phyloP scores from a whole-genome alignment of 2,329 filamentous ascomycete species.

The Fusarium sambucinum region DNA sequence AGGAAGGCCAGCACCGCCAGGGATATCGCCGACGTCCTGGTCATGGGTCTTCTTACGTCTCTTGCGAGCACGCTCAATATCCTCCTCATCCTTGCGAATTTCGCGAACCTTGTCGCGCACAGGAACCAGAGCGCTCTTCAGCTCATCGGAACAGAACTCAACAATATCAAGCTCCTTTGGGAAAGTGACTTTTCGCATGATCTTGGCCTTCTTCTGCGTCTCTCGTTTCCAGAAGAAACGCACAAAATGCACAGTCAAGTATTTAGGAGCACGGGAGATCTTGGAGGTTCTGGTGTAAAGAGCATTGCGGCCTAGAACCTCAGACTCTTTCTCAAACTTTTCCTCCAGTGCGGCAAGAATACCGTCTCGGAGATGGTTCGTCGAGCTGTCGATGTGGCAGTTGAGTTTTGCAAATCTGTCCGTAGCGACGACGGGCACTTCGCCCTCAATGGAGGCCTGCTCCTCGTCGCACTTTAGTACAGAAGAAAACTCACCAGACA shows the following conservation, averaged over 20 bases:
- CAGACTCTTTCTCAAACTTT: slow-evolving; percentile 90
- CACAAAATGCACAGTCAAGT: slow-evolving; percentile 96
- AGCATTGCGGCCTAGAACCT: slow-evolving; percentile 80
- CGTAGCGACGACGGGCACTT: slow-evolving; percentile 73
- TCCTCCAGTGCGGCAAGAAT: slow-evolving; percentile 85
- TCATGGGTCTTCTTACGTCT: slow-evolving; percentile 79
- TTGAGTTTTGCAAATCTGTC: slow-evolving; percentile 93
- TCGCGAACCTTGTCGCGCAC: slow-evolving; percentile 97
- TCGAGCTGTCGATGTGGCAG: slow-evolving; percentile 90
- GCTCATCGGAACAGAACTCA: slow-evolving; percentile 93
- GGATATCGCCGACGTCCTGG: slow-evolving; percentile 59
- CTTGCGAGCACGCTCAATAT: slow-evolving; percentile 91
- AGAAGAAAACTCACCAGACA: slow-evolving; percentile 84
- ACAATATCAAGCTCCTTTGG: slow-evolving; percentile 91
- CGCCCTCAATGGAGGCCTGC: slow-evolving; percentile 78
- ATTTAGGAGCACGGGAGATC: slow-evolving; percentile 91
- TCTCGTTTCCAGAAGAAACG: slow-evolving; percentile 98
- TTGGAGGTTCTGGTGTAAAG: slow-evolving; percentile 91
- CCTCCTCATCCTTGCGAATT: slow-evolving; percentile 92
- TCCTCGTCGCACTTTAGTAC: slow-evolving; percentile 86
- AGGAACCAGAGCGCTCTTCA: slow-evolving; percentile 84
- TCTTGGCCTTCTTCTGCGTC: slow-evolving; percentile 98
- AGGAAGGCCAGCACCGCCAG: slow-evolving; percentile 61
- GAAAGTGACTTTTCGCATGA: slow-evolving; percentile 98
- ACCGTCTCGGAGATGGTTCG: slow-evolving; percentile 91